phyloP scores from a whole-genome alignment of 1,284 basidiomycete species.

The Cronartium quercuum region DNA sequence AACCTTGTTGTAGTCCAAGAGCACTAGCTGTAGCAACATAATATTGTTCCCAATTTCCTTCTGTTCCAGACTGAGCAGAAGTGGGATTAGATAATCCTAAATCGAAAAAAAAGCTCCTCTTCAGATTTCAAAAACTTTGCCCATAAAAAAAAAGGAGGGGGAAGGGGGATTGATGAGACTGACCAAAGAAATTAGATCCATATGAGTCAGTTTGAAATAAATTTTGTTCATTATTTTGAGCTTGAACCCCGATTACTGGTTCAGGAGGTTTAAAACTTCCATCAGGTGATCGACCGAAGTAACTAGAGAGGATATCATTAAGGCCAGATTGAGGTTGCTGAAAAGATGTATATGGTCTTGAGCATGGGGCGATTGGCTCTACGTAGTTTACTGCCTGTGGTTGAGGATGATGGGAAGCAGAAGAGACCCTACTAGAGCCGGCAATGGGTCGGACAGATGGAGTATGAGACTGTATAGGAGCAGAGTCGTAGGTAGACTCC shows the following conservation, averaged over 20 bases:
- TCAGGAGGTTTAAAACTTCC: background rate
- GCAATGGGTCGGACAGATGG: background rate
- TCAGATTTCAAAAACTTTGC: background rate
- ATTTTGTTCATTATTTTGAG: background rate
- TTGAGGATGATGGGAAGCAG: background rate
- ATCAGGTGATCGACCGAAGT: background rate
- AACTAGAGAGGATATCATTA: background rate
- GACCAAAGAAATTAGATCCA: background rate
- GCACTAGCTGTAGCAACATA: background rate
- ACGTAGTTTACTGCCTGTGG: background rate
- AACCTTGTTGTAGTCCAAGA: too few species aligned
- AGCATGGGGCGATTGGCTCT: background rate
- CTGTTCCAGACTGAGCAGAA: background rate
- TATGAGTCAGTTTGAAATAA: background rate
- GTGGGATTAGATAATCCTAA: background rate
- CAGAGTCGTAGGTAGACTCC: background rate
- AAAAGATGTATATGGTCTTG: background rate
- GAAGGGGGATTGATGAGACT: background rate
- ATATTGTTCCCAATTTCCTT: background rate
- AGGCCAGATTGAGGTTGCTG: background rate
- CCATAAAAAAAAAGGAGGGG: background rate
- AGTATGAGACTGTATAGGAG: constrained; percentile 4
- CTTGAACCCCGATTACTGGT: background rate
- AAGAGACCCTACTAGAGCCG: background rate
- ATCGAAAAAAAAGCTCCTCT: background rate